These are phyloP conservation scores for Diaporthe eres DNA, from an alignment of 2,329 filamentous ascomycete species.

Conservation along the genomic window DNA sequence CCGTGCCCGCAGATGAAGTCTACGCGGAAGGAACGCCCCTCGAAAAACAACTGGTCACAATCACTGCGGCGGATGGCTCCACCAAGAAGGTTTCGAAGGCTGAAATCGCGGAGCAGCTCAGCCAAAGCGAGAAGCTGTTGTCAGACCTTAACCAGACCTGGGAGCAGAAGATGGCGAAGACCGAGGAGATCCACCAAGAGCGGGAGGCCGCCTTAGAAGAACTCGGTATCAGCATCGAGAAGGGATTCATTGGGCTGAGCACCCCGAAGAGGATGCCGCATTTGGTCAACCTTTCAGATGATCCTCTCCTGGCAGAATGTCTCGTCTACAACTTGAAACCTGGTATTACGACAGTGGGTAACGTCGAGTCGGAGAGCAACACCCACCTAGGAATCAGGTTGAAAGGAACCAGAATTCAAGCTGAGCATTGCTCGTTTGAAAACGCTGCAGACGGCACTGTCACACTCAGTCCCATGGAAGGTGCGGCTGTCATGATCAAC, in stretches of 20 bases:
- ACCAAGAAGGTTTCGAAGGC: constrained; percentile 98
- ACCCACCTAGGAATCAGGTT: constrained; percentile 88
- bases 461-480: constrained; percentile 89
- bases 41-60: constrained; percentile 96
- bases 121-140: constrained; percentile 96
- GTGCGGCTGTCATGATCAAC: constrained; percentile 99
- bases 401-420: constrained; percentile 92
- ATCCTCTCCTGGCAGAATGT: constrained; percentile 93
- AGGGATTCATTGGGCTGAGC: constrained; percentile 94
- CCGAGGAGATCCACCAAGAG: constrained; percentile 97
- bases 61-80: constrained; percentile 85
- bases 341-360: constrained; percentile 92
- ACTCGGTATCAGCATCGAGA: constrained; percentile 98
- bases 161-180: constrained; percentile 96
- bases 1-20: constrained; percentile 78
- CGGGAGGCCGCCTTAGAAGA: constrained; percentile 95
- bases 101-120: constrained; percentile 96
- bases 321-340: constrained; percentile 98
- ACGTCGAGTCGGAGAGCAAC: constrained; percentile 88
- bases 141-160: constrained; percentile 98
- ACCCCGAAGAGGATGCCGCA: constrained; percentile 99
- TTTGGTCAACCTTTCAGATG: constrained; percentile 96
- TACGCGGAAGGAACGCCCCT: constrained; percentile 93
- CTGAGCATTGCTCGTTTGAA: constrained; percentile 94
- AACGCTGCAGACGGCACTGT: constrained; percentile 87